Evolutionary conservation across 495 filamentous ascomycete species (phyloP), one percentile per base, ranked within the genome.

Genomic region (Podospora appendiculata): DNA sequence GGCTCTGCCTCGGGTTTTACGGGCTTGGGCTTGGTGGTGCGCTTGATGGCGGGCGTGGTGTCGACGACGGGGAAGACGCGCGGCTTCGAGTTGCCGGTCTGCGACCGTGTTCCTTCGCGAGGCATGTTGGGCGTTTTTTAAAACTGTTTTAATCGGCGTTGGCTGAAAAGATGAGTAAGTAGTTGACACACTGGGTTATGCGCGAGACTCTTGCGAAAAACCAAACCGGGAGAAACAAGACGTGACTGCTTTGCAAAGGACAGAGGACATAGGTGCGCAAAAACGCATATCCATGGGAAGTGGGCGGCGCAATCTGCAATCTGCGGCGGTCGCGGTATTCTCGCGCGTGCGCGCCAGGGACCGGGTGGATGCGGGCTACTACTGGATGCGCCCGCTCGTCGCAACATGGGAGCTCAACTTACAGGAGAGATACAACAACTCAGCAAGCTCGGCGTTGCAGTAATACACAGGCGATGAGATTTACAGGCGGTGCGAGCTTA

Each of bases 51-150:
- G 34, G 73, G 72, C 48, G 66, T 71, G 16, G 77, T 78, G 61
- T 77, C 69, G 56, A 77, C 64, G 16, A 70, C 69, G 43, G 70
- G 67, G 63, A 79, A 74, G 58, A 79, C 69, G 58, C 77, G 72
- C 53, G 77, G 77, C 57, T 69, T 70, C 44, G 77, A 74, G 63
- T 80, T 76, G 65, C 77, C 77, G 40, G 77, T 80, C 50, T 63
- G 58, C 44, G 76, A 79, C 52, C 77, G 74, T 48, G 77, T 80
- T 60, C 76, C 76, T 70, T 79, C 77, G 59, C 75, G 74, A 63
- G 75, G 62, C 77, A 79, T 79, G 59, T 64, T 54, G 52, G 47
- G 62, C 61, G 46, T 45, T 41, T 34, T 16, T 45, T 47, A 16
- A 41, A 45, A 48, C 11, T 19, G 39, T 54, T 38, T 2, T 3